Evolutionary conservation across 495 filamentous ascomycete genomes (phyloP), one percentile per base, ranked within the genome.

Genomic region (Annulohypoxylon moriforme): DNA sequence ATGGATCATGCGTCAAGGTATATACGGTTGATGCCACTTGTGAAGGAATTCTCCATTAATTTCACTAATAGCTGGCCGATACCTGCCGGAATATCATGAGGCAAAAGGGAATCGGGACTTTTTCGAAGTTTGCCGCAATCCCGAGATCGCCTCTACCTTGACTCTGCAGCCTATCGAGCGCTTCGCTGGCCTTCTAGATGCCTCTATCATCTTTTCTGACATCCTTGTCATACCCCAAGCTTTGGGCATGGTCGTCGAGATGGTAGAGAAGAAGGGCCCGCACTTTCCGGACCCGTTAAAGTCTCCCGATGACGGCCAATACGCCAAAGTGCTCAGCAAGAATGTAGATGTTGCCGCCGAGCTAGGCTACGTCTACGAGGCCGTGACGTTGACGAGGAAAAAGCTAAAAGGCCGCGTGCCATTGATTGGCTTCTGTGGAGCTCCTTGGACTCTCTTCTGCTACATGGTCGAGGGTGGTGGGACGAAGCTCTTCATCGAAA

Each of bases 1-100:
- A 82, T 99, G 96, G 96, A 93, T 98, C 75, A 98, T 99, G 96
- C 92, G 96, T 81, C 96, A 98, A 89, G 94, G 94, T 94, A 84
- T 61, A 55, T 50, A 57, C 25, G 58, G 14, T 58, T 31, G 3
- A 47, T 16, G 22, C 24, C 24, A 10, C 18, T 40, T 22, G 18
- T 1, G 31, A 49, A 61, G 25, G 11, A 47, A 29, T n/a, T 42
- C 16, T 18, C n/a, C 20, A 29, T 57, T 74, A 59, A 72, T 68
- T 34, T 22, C 24, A 44, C 72, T 34, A 60, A 67, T 68, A 97
- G 96, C 96, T 77, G 96, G 96, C 66, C 91, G 96, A 75, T 98
- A 99, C 79, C 93, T 99, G 52, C 96, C 96, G 53, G 96, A 99
- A 79, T 99, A 99, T 81, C 95, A 99, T 76, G 85, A 95, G 84